A percentile compares a stretch with the other conserved stretches of the same genome.
Conservation (phyloP, 1,284 basidiomycete genomes). For the Sanghuangporus weigelae region DNA sequence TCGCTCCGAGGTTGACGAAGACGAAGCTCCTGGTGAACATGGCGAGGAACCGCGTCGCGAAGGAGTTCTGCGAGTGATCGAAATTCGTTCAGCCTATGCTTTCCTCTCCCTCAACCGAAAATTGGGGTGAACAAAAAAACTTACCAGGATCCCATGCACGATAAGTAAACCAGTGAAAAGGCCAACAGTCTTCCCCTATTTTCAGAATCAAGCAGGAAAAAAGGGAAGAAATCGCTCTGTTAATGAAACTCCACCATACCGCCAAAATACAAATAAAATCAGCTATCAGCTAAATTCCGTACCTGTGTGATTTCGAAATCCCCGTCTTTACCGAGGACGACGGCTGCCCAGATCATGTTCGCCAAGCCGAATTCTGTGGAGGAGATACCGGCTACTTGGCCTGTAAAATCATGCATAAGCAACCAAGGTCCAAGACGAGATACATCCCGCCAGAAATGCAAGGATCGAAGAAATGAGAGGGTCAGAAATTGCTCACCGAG, state of each 20-base stretch:
- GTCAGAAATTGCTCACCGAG: slow-evolving; percentile 52
- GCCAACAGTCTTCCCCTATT: slow-evolving; percentile 70
- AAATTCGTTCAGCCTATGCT: background rate
- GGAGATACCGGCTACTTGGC: slow-evolving; percentile 77
- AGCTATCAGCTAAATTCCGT: background rate
- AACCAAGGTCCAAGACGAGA: background rate
- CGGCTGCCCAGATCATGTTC: slow-evolving; percentile 85
- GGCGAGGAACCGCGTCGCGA: slow-evolving; percentile 79
- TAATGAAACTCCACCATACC: background rate
- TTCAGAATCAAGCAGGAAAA: no score
- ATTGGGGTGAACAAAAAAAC: slow-evolving; percentile 16
- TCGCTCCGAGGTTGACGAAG: slow-evolving; percentile 82
- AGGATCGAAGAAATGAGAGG: slow-evolving; percentile 8
- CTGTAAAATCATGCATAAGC: slow-evolving; percentile 23
- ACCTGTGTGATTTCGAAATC: slow-evolving; percentile 29
- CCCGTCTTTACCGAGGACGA: slow-evolving; percentile 45
- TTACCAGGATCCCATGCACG: slow-evolving; percentile 66
- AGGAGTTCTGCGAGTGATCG: slow-evolving; percentile 53
- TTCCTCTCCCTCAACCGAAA: background rate
- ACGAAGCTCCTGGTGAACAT: slow-evolving; percentile 77
- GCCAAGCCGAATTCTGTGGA: slow-evolving; percentile 88
- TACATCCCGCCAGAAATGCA: background rate
- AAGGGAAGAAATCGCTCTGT: background rate
- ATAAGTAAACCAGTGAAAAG: slow-evolving; percentile 68
- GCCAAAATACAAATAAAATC: background rate